Percentiles rank a stretch among this genome's conserved stretches.
These are phyloP conservation scores for Phytophthora kernoviae DNA, from an alignment of 352 stramenopile genomes.

Conservation along the genomic window DNA sequence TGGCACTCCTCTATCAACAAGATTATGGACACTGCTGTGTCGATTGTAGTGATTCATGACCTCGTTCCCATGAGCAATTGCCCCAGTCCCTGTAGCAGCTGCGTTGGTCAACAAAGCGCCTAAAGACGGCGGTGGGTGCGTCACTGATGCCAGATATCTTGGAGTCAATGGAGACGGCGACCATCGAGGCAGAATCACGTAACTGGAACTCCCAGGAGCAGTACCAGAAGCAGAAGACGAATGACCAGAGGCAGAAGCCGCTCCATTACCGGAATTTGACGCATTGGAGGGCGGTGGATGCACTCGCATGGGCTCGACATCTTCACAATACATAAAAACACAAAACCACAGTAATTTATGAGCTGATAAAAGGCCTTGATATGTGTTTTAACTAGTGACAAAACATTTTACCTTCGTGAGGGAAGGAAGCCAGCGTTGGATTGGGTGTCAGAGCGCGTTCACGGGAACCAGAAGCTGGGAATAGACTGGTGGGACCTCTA, in stretches of 20 bases:
- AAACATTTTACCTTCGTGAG: conserved; percentile 27
- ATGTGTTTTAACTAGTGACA: conserved; percentile 1
- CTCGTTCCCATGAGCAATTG: conserved; percentile 10
- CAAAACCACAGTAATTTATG: no score
- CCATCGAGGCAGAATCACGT: conserved; percentile 24
- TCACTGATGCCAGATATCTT: conserved; percentile 24
- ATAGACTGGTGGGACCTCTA: conserved; percentile 17
- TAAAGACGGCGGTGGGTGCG: conserved; percentile 15
- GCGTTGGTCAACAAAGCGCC: conserved; percentile 20
- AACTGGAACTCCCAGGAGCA: conserved; percentile 7
- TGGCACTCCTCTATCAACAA: conserved; percentile 11
- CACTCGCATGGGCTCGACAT: conserved; percentile 24
- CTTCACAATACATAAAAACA: conserved; percentile 8
- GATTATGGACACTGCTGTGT: conserved; percentile 17
- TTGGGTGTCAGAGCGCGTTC: conserved; percentile 22
- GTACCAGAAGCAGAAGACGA: conserved; percentile 10
- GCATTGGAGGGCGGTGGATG: conserved; percentile 16
- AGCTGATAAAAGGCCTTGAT: background rate
- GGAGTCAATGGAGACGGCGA: conserved; percentile 29
- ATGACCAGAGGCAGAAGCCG: conserved; percentile 7
- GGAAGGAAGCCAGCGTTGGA: conserved; percentile 25
- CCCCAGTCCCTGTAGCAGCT: conserved; percentile 8
- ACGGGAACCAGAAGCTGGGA: conserved; percentile 7
- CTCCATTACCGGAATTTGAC: conserved; percentile 8
- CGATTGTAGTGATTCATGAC: conserved; percentile 11